Percentiles rank a stretch among this genome's conserved stretches.
Evolutionary conservation across 768 basidiomycete species (phyloP).

Genomic region (Atractiella rhizophila): DNA sequence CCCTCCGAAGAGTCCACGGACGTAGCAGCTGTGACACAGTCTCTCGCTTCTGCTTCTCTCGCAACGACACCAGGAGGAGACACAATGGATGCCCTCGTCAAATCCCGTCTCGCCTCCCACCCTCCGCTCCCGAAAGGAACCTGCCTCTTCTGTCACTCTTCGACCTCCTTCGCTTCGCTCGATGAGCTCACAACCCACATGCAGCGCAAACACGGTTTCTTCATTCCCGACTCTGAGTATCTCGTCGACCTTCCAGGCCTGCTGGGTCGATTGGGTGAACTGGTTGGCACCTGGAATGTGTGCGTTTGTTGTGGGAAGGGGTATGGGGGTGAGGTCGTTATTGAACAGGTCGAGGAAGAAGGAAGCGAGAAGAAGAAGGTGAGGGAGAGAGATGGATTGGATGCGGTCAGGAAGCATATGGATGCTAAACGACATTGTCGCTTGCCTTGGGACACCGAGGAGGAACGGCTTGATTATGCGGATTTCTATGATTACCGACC

Average conservation of each 20-base stretch:
- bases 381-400: constrained; percentile 52
- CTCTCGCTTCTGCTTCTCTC: neutral
- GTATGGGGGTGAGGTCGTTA: constrained; percentile 41
- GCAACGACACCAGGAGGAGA: too few species aligned
- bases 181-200: constrained; percentile 60
- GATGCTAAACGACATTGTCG: constrained; percentile 87
- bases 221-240: constrained; percentile 79
- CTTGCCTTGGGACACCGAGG: constrained; percentile 59
- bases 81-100: constrained; percentile 1
- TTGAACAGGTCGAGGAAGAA: constrained; percentile 67
- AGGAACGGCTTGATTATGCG: constrained; percentile 59
- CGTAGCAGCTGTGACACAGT: neutral
- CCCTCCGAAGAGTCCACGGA: neutral
- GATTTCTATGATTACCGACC: constrained; percentile 78
- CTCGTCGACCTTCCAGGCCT: constrained; percentile 62
- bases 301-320: constrained; percentile 58
- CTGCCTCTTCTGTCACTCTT: constrained; percentile 80
- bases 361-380: constrained; percentile 7
- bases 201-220: constrained; percentile 69
- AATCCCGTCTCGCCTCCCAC: constrained; percentile 10
- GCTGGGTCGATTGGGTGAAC: constrained; percentile 64
- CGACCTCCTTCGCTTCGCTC: constrained; percentile 25
- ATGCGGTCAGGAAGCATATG: constrained; percentile 89
- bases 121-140: constrained; percentile 27
- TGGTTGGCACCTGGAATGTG: constrained; percentile 71